A percentile compares a stretch with the other conserved stretches of the same genome.
phyloP scores from a whole-genome alignment of 768 basidiomycete genomes.

The Galerina sulciceps region DNA sequence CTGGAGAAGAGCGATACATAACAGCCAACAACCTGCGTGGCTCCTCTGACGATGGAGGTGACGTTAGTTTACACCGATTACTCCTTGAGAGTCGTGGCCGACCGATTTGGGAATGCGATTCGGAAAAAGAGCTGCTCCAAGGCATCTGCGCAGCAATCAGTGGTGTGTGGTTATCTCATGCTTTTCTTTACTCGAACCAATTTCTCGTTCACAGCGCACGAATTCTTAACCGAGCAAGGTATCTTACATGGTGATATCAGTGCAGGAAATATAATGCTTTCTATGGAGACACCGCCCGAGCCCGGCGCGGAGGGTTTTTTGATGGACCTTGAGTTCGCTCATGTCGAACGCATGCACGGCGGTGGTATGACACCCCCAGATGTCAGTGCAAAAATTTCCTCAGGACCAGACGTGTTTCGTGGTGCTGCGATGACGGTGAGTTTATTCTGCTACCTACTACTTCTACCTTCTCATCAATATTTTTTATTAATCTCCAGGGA shows the following conservation, averaged over 20 bases:
- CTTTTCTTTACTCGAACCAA: background rate
- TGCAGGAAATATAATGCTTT: slow-evolving; percentile 36
- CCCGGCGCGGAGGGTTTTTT: slow-evolving; percentile 25
- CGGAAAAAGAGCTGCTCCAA: slow-evolving; percentile 18
- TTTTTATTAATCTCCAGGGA: slow-evolving; percentile 12
- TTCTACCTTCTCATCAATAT: background rate
- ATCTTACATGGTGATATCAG: slow-evolving; percentile 38
- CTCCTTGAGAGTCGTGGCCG: slow-evolving; percentile 19
- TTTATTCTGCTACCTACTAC: background rate
- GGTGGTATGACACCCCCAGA: background rate
- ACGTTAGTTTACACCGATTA: slow-evolving; percentile 12
- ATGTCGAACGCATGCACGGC: slow-evolving; percentile 7
- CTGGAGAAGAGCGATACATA: background rate
- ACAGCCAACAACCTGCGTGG: background rate
- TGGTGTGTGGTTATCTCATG: slow-evolving; percentile 11
- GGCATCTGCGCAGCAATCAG: slow-evolving; percentile 18
- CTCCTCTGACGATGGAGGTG: no score
- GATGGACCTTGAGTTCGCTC: slow-evolving; percentile 34
- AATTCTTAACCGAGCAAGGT: slow-evolving; percentile 20
- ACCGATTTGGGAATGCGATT: slow-evolving; percentile 21
- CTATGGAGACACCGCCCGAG: background rate
- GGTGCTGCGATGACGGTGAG: slow-evolving; percentile 23
- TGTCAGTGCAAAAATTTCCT: no score
- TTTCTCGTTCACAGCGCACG: slow-evolving; percentile 17
- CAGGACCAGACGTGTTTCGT: slow-evolving; percentile 8